Conservation (phyloP, 805 yeast genomes). For the Phaffomyces thermotolerans region DNA sequence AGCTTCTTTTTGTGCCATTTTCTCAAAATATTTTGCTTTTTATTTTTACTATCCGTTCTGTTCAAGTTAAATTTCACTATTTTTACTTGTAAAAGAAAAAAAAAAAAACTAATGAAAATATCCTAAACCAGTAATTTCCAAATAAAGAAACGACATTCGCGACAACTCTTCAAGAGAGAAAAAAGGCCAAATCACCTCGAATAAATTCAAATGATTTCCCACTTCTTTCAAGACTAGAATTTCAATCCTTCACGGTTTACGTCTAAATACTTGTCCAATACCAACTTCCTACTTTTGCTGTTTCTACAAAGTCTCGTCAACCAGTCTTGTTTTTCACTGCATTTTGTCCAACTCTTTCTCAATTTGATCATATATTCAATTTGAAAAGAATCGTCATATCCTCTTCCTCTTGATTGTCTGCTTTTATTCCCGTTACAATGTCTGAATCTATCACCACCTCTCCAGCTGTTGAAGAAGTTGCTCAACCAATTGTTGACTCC, state of each 20-base stretch:
- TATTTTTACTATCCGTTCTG: too few species aligned
- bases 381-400: not conserved
- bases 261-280: too few species aligned
- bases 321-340: not conserved
- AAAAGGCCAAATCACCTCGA: slow-evolving; percentile 1
- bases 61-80: too few species aligned
- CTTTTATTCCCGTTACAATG: slow-evolving; percentile 1
- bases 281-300: too few species aligned
- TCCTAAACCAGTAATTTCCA: not conserved
- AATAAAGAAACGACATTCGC: not conserved
- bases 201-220: not conserved
- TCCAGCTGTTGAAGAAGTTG: slow-evolving; percentile 1
- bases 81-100: not conserved
- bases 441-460: slow-evolving; percentile 4
- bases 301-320: too few species aligned
- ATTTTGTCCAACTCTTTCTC: not conserved
- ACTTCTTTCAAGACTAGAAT: not conserved
- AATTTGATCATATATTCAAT: not conserved
- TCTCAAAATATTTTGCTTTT: not conserved
- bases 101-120: not conserved
- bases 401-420: not conserved
- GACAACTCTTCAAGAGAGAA: not conserved
- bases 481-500: not conserved
- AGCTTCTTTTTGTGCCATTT: slow-evolving; percentile 9
- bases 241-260: too few species aligned